Percentiles rank a stretch among this genome's conserved stretches.
phyloP scores from a whole-genome alignment of 1,139 yeast species.

The Sugiyamaella novakii region DNA sequence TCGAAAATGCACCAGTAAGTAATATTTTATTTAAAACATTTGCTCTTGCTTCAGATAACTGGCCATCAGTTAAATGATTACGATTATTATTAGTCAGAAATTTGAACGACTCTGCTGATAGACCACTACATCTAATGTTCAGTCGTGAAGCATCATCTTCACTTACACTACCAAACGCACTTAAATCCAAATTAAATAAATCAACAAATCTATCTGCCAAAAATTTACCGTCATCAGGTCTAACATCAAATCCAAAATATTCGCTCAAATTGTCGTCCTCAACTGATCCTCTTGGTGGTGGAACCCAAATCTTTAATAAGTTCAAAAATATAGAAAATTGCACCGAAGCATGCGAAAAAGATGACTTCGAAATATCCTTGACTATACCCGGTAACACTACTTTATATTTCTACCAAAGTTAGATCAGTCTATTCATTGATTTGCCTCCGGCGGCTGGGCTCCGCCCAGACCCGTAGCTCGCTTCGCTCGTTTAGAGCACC shows the following conservation, averaged over 20 bases:
- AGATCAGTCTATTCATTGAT: too few species aligned
- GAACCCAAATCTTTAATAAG: conserved; percentile 53
- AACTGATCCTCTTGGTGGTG: conserved; percentile 52
- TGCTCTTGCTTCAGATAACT: conserved; percentile 52
- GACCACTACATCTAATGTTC: conserved; percentile 55
- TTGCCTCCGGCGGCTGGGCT: too few species aligned
- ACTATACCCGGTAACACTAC: conserved; percentile 54
- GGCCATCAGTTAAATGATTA: conserved; percentile 54
- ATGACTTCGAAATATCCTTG: conserved; percentile 48
- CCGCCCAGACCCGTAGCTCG: too few species aligned
- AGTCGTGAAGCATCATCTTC: neutral
- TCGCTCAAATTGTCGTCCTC: conserved; percentile 47
- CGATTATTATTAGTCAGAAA: conserved; percentile 74
- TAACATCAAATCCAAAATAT: conserved; percentile 33
- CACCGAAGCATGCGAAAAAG: conserved; percentile 54
- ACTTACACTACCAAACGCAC: conserved; percentile 6
- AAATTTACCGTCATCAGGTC: conserved; percentile 47
- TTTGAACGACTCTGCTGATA: conserved; percentile 55
- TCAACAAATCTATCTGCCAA: conserved; percentile 53
- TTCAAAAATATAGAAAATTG: conserved; percentile 63
- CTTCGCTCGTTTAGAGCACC: too few species aligned
- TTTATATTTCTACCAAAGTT: conserved; percentile 25
- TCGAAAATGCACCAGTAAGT: conserved; percentile 46
- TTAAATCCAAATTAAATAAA: conserved; percentile 45
- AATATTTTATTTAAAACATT: conserved; percentile 46